phyloP scores from a whole-genome alignment of 768 basidiomycete species.

The Austroboletus festivus region DNA sequence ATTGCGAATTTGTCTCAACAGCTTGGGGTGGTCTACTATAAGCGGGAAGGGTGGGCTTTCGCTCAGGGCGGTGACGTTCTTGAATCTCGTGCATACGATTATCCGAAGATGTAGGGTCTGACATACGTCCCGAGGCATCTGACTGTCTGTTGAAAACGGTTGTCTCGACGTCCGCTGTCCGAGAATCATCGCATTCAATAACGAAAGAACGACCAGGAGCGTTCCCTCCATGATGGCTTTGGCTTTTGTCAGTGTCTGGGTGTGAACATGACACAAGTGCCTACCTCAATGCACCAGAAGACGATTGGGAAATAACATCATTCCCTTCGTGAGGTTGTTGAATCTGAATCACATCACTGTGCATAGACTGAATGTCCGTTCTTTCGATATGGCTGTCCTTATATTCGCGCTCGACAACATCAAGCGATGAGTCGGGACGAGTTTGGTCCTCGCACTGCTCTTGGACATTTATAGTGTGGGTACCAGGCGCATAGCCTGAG shows the following conservation, averaged over 20 bases:
- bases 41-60: not conserved
- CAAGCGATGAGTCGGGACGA: conserved; percentile 2
- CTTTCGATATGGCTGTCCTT: not conserved
- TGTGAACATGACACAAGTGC: not conserved
- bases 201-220: not conserved
- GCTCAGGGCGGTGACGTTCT: not conserved
- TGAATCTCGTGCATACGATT: not conserved
- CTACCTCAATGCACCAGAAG: conserved; percentile 1
- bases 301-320: not conserved
- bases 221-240: not conserved
- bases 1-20: not conserved
- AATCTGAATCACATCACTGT: not conserved
- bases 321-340: not conserved
- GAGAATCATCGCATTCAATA: not conserved
- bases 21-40: not conserved
- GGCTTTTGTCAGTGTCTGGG: conserved; percentile 1
- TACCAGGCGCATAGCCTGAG: not conserved
- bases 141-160: not conserved
- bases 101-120: not conserved
- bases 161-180: not conserved
- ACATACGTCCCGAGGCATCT: not conserved
- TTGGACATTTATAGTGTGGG: not conserved
- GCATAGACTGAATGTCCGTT: not conserved
- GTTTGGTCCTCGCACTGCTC: not conserved
- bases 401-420: not conserved